Conservation (phyloP, 164 flowering plant genomes). For the Amborella trichopoda region DNA sequence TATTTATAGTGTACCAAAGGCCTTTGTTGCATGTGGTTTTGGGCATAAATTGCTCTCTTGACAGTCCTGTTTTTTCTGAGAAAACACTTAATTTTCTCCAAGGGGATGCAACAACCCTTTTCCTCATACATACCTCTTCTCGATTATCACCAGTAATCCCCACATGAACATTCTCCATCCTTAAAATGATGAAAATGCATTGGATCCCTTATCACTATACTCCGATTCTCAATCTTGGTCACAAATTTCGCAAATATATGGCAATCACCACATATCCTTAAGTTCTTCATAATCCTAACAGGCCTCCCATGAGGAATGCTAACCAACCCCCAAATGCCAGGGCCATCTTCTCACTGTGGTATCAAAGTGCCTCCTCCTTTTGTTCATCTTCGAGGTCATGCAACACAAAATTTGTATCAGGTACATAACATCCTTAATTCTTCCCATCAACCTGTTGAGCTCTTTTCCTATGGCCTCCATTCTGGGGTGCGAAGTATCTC, state of each 20-base stretch:
- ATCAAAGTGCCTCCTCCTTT: slow-evolving; percentile 48
- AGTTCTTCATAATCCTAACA: not conserved
- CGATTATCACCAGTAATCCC: slow-evolving; percentile 2
- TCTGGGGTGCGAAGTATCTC: slow-evolving; percentile 58
- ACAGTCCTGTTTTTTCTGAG: too few relatives aligned
- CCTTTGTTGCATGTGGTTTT: too few relatives aligned
- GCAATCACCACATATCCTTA: not conserved
- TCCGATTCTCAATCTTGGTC: not conserved
- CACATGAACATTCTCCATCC: not conserved
- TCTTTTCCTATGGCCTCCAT: slow-evolving; percentile 22
- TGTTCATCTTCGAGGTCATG: slow-evolving; percentile 82
- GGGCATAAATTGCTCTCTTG: too few relatives aligned
- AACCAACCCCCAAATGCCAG: slow-evolving; percentile 34
- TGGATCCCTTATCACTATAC: not conserved
- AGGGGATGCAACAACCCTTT: too few relatives aligned
- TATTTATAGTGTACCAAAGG: too few relatives aligned
- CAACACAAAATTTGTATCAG: slow-evolving; percentile 64
- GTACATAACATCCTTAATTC: slow-evolving; percentile 46
- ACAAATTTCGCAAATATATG: not conserved
- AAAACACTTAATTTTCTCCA: too few relatives aligned
- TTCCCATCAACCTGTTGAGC: slow-evolving; percentile 34
- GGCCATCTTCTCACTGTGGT: slow-evolving; percentile 80
- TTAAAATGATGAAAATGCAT: slow-evolving; percentile 3
- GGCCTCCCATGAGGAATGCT: not conserved
- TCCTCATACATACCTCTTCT: too few relatives aligned